These are phyloP conservation scores for Flaveria sonorensis DNA, from an alignment of 129 eudicot genomes.

Conservation along the genomic window DNA sequence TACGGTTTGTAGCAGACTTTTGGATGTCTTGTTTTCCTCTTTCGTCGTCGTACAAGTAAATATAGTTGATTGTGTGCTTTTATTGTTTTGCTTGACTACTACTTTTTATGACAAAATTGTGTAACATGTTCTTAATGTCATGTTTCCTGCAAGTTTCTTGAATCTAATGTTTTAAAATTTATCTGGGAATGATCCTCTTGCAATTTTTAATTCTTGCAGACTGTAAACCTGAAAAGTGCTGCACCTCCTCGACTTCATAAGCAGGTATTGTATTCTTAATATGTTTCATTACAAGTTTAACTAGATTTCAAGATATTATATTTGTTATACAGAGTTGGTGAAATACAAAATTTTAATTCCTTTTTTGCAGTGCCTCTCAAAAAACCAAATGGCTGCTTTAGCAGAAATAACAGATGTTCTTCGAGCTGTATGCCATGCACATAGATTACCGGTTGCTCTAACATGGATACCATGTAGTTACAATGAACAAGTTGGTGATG, in stretches of 20 bases:
- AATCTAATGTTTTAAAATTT: background rate
- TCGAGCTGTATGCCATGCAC: constrained; percentile 82
- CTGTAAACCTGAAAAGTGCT: constrained; percentile 68
- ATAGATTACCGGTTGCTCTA: constrained; percentile 78
- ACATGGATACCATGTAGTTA: constrained; percentile 88
- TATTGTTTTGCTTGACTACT: background rate
- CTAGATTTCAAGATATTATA: constrained; percentile 8
- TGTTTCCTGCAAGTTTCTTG: constrained; percentile 24
- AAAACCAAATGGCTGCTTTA: constrained; percentile 81
- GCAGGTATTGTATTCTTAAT: constrained; percentile 49
- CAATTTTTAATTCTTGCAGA: constrained; percentile 45
- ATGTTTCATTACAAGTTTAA: background rate
- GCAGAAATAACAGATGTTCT: constrained; percentile 76
- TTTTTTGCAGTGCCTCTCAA: constrained; percentile 58
- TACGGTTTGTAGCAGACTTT: background rate
- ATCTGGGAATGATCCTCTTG: background rate
- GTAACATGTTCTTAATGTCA: background rate
- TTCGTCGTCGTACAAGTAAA: background rate
- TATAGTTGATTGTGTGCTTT: background rate
- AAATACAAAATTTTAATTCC: background rate
- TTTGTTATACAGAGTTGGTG: background rate
- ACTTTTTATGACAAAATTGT: background rate
- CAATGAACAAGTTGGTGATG: constrained; percentile 35
- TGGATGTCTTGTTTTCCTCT: background rate
- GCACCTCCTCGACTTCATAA: constrained; percentile 62